A percentile compares a stretch with the other conserved stretches of the same genome.
Conservation (phyloP, 257 asterid species). For the Fraxinus quadrangulata region DNA sequence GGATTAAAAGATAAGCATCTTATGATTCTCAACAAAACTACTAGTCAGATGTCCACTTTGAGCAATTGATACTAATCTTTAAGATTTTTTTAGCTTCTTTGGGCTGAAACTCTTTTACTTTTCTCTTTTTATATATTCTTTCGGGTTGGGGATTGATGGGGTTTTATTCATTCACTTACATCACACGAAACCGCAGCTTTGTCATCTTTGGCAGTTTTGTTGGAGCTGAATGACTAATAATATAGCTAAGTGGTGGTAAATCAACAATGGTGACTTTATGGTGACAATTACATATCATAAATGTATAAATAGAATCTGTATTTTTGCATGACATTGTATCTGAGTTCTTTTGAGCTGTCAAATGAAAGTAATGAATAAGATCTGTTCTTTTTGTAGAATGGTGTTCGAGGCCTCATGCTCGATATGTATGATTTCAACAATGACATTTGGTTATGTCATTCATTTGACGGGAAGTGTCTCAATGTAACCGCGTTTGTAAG, state of each 20-base stretch:
- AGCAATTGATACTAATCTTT: neutral
- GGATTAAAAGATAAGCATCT: constrained; percentile 19
- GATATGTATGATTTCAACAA: constrained; percentile 83
- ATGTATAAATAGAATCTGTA: neutral
- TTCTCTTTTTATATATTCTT: neutral
- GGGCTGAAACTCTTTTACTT: neutral
- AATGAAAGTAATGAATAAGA: neutral
- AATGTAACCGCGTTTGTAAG: constrained; percentile 84
- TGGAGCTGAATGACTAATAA: neutral
- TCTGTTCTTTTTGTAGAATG: constrained; percentile 56
- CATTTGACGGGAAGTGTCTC: constrained; percentile 60
- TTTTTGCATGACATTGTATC: neutral
- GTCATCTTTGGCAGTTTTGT: neutral
- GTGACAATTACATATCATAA: neutral
- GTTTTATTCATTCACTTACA: neutral
- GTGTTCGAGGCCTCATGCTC: constrained; percentile 94
- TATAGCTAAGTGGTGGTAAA: neutral
- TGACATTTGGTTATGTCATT: constrained; percentile 86
- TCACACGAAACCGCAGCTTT: neutral
- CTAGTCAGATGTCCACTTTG: neutral
- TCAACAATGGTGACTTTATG: neutral
- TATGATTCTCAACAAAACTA: neutral
- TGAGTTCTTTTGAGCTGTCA: neutral
- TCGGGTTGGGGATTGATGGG: neutral
- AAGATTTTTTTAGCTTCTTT: neutral